Percentiles rank a stretch among this genome's conserved stretches.
Conservation (phyloP, 2,329 filamentous ascomycete genomes). For the Fusarium buharicum region DNA sequence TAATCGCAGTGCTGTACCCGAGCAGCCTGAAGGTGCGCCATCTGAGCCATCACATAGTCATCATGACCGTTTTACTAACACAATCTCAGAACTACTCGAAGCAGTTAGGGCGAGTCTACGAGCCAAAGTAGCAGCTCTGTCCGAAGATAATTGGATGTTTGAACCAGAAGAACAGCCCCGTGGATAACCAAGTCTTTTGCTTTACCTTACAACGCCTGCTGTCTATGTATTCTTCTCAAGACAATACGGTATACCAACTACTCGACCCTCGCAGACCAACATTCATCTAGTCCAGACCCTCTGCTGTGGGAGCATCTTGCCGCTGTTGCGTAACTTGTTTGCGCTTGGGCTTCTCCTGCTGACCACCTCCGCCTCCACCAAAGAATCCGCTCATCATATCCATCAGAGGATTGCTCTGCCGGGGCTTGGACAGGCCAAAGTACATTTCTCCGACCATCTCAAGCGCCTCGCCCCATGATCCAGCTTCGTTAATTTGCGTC, state of each 20-base stretch:
- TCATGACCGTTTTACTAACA: constrained; percentile 25
- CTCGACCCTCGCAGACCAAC: constrained; percentile 4
- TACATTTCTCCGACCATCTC: constrained; percentile 96
- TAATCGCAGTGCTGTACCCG: constrained; percentile 64
- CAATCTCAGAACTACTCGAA: constrained; percentile 70
- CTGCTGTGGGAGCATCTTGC: constrained; percentile 63
- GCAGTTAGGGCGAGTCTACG: constrained; percentile 75
- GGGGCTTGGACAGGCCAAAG: constrained; percentile 88
- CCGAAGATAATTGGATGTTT: constrained; percentile 93
- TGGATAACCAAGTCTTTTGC: constrained; percentile 42
- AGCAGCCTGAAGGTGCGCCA: constrained; percentile 71
- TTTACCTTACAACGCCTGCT: constrained; percentile 44
- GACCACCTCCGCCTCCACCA: constrained; percentile 71
- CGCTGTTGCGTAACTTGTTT: constrained; percentile 56
- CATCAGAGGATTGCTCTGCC: constrained; percentile 90
- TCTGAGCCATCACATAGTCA: background rate
- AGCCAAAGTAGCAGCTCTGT: constrained; percentile 76
- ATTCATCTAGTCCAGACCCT: constrained; percentile 65
- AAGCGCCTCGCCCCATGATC: constrained; percentile 82
- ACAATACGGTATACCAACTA: constrained; percentile 42
- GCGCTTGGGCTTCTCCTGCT: constrained; percentile 48
- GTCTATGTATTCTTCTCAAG: constrained; percentile 41
- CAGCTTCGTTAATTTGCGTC: constrained; percentile 78
- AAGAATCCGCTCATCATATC: constrained; percentile 99
- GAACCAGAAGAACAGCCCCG: constrained; percentile 70